Conservation (phyloP, 331 rosid genomes). For the Acacia concinna region DNA sequence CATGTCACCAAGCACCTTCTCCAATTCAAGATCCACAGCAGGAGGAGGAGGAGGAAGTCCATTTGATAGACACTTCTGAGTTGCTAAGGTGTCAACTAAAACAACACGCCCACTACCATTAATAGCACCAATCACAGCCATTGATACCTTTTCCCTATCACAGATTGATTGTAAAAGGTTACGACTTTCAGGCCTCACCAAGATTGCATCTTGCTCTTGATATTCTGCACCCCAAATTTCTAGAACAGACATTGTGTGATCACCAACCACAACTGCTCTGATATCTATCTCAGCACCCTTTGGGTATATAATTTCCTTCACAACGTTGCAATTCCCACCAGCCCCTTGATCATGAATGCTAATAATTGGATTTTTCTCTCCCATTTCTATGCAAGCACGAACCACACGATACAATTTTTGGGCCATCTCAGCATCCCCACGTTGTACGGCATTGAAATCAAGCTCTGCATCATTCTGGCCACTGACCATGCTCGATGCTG, state of each 20-base stretch:
- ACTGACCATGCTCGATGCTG: slow-evolving; percentile 96
- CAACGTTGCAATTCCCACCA: slow-evolving; percentile 93
- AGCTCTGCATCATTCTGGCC: slow-evolving; percentile 89
- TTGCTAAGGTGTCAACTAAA: slow-evolving; percentile 68
- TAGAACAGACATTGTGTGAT: slow-evolving; percentile 81
- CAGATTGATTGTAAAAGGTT: slow-evolving; percentile 67
- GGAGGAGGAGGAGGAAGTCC: slow-evolving; percentile 76
- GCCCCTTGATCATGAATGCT: slow-evolving; percentile 97
- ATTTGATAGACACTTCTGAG: slow-evolving; percentile 42
- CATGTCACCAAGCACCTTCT: slow-evolving; percentile 96
- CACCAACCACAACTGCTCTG: slow-evolving; percentile 83
- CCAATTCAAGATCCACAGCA: slow-evolving; percentile 87
- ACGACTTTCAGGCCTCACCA: slow-evolving; percentile 80
- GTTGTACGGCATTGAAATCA: slow-evolving; percentile 92
- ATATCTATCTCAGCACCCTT: slow-evolving; percentile 84
- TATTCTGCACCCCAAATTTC: slow-evolving; percentile 98
- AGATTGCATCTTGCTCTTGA: slow-evolving; percentile 90
- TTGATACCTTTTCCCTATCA: slow-evolving; percentile 78
- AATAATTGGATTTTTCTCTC: slow-evolving; percentile 78
- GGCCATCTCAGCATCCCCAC: slow-evolving; percentile 98
- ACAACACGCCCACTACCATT: slow-evolving; percentile 73
- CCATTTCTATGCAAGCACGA: slow-evolving; percentile 94
- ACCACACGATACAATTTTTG: slow-evolving; percentile 89
- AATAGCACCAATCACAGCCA: slow-evolving; percentile 88
- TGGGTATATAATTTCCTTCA: slow-evolving; percentile 86